Percentiles rank a stretch among this genome's conserved stretches.
Evolutionary conservation across 1,284 basidiomycete genomes (phyloP).

Genomic region (Cutaneotrichosporon sp.): DNA sequence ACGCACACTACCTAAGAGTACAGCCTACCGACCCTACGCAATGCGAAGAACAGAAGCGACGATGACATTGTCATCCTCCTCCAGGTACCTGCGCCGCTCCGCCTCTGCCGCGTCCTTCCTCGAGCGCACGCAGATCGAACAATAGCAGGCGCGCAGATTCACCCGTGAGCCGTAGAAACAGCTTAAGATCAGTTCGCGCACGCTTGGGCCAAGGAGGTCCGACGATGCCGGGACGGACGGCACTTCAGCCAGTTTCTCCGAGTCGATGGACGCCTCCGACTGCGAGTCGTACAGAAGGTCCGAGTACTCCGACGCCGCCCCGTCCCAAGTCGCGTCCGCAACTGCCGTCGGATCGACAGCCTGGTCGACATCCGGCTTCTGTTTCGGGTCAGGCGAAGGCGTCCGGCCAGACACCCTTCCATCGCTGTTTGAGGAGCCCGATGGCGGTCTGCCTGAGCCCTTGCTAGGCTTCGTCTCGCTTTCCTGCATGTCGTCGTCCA

Average conservation of each 20-base stretch:
- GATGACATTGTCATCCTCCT: neutral
- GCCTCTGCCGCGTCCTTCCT: conserved; percentile 7
- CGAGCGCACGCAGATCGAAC: conserved; percentile 20
- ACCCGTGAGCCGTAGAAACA: conserved; percentile 15
- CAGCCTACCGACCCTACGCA: neutral
- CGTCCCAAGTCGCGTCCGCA: neutral
- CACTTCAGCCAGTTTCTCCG: conserved; percentile 4
- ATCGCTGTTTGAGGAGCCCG: neutral
- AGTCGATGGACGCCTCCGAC: conserved; percentile 7
- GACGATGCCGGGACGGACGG: conserved; percentile 12
- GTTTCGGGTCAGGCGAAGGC: neutral
- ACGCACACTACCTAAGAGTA: neutral
- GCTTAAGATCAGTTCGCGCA: conserved; percentile 5
- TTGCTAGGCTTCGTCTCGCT: neutral
- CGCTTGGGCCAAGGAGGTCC: conserved; percentile 14
- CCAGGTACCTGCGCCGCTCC: conserved; percentile 5
- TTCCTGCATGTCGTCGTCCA: neutral
- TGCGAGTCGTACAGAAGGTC: conserved; percentile 7
- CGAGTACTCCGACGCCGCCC: neutral
- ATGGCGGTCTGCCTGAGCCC: neutral
- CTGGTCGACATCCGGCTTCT: neutral
- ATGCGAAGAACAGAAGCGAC: conserved; percentile 7
- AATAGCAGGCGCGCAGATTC: conserved; percentile 20
- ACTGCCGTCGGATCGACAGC: too few relatives aligned
- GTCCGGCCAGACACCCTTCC: neutral